Conservation (phyloP, 805 yeast species). For the Wickerhamia fluorescens region DNA sequence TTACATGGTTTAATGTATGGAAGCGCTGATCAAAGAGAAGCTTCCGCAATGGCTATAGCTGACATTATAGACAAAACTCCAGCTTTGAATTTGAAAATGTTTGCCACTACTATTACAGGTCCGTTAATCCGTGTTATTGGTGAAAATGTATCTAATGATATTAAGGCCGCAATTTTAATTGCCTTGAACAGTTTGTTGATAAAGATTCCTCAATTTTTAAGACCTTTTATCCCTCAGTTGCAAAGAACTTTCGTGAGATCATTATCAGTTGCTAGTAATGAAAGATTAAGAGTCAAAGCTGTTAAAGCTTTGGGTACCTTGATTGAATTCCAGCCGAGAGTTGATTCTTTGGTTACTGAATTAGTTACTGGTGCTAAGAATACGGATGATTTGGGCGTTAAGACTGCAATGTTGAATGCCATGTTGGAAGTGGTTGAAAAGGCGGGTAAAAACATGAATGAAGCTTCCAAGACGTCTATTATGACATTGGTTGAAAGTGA, state of each 20-base stretch:
- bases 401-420: constrained; percentile 80
- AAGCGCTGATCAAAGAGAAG: constrained; percentile 71
- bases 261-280: constrained; percentile 69
- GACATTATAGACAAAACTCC: constrained; percentile 82
- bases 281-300: constrained; percentile 70
- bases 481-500: constrained; percentile 71
- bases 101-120: constrained; percentile 91
- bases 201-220: constrained; percentile 82
- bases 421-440: constrained; percentile 72
- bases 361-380: constrained; percentile 67
- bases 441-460: constrained; percentile 75
- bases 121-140: constrained; percentile 97
- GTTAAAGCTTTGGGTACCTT: constrained; percentile 85
- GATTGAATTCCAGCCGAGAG: constrained; percentile 84
- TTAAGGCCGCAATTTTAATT: constrained; percentile 86
- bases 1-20: constrained; percentile 96
- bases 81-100: constrained; percentile 72
- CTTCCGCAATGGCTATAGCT: constrained; percentile 83
- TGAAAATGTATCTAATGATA: constrained; percentile 85
- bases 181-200: constrained; percentile 74
- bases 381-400: constrained; percentile 62
- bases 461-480: constrained; percentile 60
- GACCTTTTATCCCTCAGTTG: constrained; percentile 95
- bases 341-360: constrained; percentile 87
- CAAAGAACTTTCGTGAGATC: constrained; percentile 96